Percentiles rank a stretch among this genome's conserved stretches.
These are phyloP conservation scores for Aureobasidium sp. DNA, from an alignment of 2,329 filamentous ascomycete genomes.

Conservation along the genomic window DNA sequence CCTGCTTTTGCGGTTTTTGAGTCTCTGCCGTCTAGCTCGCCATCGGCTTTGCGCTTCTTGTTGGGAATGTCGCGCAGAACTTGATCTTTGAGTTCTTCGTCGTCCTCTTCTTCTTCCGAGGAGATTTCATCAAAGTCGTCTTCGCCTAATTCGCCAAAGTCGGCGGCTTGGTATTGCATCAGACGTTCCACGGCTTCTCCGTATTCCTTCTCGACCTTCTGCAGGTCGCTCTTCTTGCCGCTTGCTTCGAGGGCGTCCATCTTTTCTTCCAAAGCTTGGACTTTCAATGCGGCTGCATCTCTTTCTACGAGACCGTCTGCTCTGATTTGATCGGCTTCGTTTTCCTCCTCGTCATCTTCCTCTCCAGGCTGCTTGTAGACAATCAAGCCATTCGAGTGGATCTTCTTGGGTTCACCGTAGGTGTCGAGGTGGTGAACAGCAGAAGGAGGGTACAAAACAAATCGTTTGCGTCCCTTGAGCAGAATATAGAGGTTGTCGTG, in stretches of 20 bases:
- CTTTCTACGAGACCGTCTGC: constrained; percentile 10
- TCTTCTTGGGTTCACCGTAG: constrained; percentile 1
- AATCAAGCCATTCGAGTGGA: constrained; percentile 11
- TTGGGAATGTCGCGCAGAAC: background rate
- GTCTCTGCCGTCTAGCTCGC: background rate
- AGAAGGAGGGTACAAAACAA: constrained; percentile 7
- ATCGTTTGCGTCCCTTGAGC: constrained; percentile 14
- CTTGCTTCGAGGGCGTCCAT: background rate
- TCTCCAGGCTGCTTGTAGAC: constrained; percentile 11
- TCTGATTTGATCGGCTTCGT: constrained; percentile 7
- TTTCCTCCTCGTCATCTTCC: background rate
- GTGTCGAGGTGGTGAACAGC: constrained; percentile 1
- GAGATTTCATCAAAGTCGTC: constrained; percentile 4
- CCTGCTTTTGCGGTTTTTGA: background rate
- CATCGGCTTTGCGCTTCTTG: background rate
- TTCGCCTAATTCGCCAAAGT: constrained; percentile 6
- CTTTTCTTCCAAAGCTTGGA: constrained; percentile 7
- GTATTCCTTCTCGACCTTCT: background rate
- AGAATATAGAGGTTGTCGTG: constrained; percentile 15
- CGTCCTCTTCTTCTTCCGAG: constrained; percentile 8
- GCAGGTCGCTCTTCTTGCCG: background rate
- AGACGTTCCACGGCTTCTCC: constrained; percentile 4
- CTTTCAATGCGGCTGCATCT: constrained; percentile 4
- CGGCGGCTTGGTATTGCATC: constrained; percentile 7
- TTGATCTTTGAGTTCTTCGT: constrained; percentile 7